Base-by-base conservation (phyloP, 768 basidiomycete genomes). In the Pleurotus ostreatus region DNA sequence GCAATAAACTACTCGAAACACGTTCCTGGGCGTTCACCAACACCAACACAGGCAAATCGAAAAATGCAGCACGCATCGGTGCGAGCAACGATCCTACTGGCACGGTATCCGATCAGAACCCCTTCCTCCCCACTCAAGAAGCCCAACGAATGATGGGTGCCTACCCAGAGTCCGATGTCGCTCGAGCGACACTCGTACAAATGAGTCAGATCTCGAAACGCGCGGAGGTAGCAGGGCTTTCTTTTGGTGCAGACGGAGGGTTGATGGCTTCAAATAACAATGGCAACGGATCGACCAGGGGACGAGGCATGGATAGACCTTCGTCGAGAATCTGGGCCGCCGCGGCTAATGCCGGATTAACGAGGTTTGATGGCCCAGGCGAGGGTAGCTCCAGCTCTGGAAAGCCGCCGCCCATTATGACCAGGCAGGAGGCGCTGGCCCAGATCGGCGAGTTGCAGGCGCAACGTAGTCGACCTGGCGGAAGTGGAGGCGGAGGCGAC, bases 201-300 rank as follows among this genome's bases (percentile, higher is more conserved):
- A 87, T 92, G 84, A 89, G 84, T 69, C 89, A 90, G 65, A 80
- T 88, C 60, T 87, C 86, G 44, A 73, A 86, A 52, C 78, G 85
- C 23, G 86, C 82, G 3, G 77, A 78, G 48, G 64, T 52, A 49
- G 65, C 57, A 39, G 60, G 64, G 55, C 61, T 64, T 59, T 63
- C 62, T 52, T 63, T 60, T 48, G 57, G 64, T 30, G 46, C 25
- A 25, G 58, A 56, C 15, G 53, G 60, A 37, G 55, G 59, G 16
- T 55, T 56, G 38, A 57, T 53, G 16, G 54, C 18, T 38, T 59
- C 34, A 25, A 46, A 37, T 20, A 55, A 34, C 45, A 57, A 43
- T 59, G 51, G 46, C 49, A 43, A 46, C 20, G 48, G 37, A 22
- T 54, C 22, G n/a, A 38, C 16, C 30, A 56, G 56, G 22, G 23